Evolutionary conservation across 208 protist genomes (phyloP).

Genomic region (Trypanosoma conorhini): DNA sequence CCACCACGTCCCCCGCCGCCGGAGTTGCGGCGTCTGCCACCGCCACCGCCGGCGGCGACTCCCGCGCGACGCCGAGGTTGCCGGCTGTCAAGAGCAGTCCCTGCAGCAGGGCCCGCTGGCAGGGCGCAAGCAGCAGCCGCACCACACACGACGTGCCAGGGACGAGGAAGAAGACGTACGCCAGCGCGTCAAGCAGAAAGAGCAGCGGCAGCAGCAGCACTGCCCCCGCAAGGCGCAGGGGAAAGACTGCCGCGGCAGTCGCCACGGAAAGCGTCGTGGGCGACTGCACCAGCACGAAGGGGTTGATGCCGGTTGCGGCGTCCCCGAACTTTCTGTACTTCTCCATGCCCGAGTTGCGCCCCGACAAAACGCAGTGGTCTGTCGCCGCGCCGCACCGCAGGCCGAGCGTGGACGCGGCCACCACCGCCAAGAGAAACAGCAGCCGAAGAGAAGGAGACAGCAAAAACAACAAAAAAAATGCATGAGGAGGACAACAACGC

Average conservation of each 20-base stretch:
- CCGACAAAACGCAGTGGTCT: background rate
- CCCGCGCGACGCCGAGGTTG: conserved; percentile 34
- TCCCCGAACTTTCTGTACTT: conserved; percentile 81
- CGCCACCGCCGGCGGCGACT: background rate
- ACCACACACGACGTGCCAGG: conserved; percentile 32
- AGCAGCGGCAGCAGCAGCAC: conserved; percentile 44
- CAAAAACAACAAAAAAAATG: background rate
- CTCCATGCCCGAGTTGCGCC: conserved; percentile 41
- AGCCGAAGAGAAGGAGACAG: background rate
- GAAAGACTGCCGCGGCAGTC: conserved; percentile 48
- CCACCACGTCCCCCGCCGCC: conserved; percentile 54
- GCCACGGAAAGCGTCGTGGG: conserved; percentile 41
- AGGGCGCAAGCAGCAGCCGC: conserved; percentile 35
- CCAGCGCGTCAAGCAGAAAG: conserved; percentile 48
- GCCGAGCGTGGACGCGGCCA: background rate
- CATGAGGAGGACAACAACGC: too few species aligned
- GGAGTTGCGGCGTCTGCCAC: background rate
- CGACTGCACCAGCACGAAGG: conserved; percentile 52
- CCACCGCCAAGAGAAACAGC: background rate
- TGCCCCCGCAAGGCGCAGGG: conserved; percentile 49
- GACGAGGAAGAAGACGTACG: conserved; percentile 40
- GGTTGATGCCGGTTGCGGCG: conserved; percentile 79
- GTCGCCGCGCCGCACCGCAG: background rate
- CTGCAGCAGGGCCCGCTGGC: conserved; percentile 49
- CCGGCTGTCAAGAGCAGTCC: conserved; percentile 63